phyloP scores from a whole-genome alignment of 2,329 filamentous ascomycete species.

The Chaetothyriales sp. region DNA sequence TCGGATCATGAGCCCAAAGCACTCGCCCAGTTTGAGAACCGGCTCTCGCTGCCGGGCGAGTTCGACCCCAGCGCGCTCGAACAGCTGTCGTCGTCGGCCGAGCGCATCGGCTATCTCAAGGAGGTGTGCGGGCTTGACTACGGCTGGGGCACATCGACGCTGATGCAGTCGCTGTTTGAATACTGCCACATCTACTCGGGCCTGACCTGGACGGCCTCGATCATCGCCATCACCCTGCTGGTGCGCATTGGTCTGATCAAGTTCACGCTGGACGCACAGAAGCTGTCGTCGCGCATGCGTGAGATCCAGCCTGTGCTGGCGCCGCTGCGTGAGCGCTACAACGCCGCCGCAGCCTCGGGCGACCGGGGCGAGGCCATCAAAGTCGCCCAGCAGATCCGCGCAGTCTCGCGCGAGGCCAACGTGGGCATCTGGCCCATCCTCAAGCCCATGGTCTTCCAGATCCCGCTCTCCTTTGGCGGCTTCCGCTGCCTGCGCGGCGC shows the following conservation, averaged over 20 bases:
- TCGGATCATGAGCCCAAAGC: slow-evolving; percentile 6
- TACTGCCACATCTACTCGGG: slow-evolving; percentile 62
- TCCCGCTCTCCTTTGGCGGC: slow-evolving; percentile 63
- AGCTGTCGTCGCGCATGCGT: slow-evolving; percentile 47
- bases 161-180: slow-evolving; percentile 65
- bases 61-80: slow-evolving; percentile 7
- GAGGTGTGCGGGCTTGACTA: slow-evolving; percentile 66
- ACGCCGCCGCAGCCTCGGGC: slow-evolving; percentile 25
- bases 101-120: slow-evolving; percentile 68
- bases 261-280: slow-evolving; percentile 42
- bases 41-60: slow-evolving; percentile 6
- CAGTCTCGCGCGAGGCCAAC: slow-evolving; percentile 41
- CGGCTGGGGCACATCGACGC: slow-evolving; percentile 61
- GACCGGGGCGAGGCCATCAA: slow-evolving; percentile 36
- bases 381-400: slow-evolving; percentile 33
- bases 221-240: slow-evolving; percentile 48
- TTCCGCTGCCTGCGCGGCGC: slow-evolving; percentile 66
- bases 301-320: slow-evolving; percentile 43
- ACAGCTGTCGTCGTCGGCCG: slow-evolving; percentile 44
- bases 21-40: slow-evolving; percentile 7
- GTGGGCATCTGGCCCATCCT: slow-evolving; percentile 38
- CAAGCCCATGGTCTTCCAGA: slow-evolving; percentile 42
- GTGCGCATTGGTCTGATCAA: slow-evolving; percentile 56
- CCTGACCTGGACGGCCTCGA: slow-evolving; percentile 68
- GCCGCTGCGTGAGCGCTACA: slow-evolving; percentile 43